phyloP scores from a whole-genome alignment of 352 stramenopile genomes.

The Pythium myriotylum region DNA sequence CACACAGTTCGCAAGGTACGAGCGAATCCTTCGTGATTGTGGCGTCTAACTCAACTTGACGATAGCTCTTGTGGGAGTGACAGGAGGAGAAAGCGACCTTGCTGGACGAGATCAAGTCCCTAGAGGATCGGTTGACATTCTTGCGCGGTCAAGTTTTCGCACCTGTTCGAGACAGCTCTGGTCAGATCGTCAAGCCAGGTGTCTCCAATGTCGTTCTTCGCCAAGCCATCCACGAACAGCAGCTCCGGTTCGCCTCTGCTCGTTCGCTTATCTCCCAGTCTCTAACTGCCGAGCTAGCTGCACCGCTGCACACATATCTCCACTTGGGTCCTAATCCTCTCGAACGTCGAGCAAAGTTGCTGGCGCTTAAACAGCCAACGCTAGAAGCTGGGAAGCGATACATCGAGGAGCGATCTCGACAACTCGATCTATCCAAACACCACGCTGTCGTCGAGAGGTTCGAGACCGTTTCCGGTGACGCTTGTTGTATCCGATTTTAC shows the following conservation, averaged over 20 bases:
- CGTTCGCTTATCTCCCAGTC: constrained; percentile 27
- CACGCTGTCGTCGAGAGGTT: constrained; percentile 53
- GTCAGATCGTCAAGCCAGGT: constrained; percentile 10
- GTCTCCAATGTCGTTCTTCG: constrained; percentile 25
- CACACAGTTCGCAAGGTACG: constrained; percentile 23
- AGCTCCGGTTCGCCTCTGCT: constrained; percentile 23
- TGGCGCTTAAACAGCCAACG: constrained; percentile 33
- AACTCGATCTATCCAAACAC: constrained; percentile 38
- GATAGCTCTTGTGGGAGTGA: background rate
- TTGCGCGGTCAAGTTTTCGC: constrained; percentile 25
- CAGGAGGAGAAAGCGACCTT: constrained; percentile 27
- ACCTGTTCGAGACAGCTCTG: constrained; percentile 5
- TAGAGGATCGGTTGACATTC: constrained; percentile 22
- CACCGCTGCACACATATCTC: constrained; percentile 33
- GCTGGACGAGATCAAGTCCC: constrained; percentile 12
- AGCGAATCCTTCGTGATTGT: background rate
- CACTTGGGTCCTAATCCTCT: constrained; percentile 35
- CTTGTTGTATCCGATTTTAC: constrained; percentile 51
- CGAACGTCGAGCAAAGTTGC: constrained; percentile 37
- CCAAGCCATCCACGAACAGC: constrained; percentile 27
- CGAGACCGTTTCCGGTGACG: constrained; percentile 46
- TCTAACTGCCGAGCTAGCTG: constrained; percentile 16
- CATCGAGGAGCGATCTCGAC: constrained; percentile 40
- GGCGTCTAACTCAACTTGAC: background rate
- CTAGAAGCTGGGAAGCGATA: constrained; percentile 36